Conservation (phyloP, 495 filamentous ascomycete genomes). For the Emericellopsis terricola region DNA sequence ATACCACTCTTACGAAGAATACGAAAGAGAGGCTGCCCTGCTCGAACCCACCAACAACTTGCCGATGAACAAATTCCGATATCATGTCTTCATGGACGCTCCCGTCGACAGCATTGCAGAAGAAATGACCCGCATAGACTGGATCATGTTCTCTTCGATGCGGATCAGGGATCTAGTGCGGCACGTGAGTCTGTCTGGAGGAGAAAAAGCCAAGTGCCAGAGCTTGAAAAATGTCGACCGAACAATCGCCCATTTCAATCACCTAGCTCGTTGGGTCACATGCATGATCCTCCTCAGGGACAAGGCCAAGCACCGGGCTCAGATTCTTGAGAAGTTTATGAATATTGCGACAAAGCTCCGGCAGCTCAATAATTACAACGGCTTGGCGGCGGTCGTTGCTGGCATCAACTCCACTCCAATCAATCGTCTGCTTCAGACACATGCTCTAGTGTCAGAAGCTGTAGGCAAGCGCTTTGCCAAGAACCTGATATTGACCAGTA, state of each 20-base stretch:
- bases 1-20: conserved; percentile 47
- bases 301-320: conserved; percentile 86
- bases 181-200: conserved; percentile 58
- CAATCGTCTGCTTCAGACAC: conserved; percentile 68
- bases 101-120: conserved; percentile 68
- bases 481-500: conserved; percentile 81
- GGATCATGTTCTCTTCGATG: conserved; percentile 93
- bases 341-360: conserved; percentile 65
- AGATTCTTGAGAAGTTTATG: conserved; percentile 90
- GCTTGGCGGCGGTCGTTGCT: conserved; percentile 79
- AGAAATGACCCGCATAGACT: conserved; percentile 89
- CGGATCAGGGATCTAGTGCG: conserved; percentile 86
- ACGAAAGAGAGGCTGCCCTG: conserved; percentile 50
- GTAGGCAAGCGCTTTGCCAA: conserved; percentile 70
- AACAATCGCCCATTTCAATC: conserved; percentile 93
- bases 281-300: conserved; percentile 86
- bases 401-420: conserved; percentile 81
- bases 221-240: conserved; percentile 74
- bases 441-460: conserved; percentile 50
- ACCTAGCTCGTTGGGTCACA: conserved; percentile 76
- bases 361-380: conserved; percentile 91
- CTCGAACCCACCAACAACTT: conserved; percentile 43
- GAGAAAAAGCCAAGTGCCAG: conserved; percentile 58
- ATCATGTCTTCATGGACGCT: conserved; percentile 67
- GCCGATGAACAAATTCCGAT: conserved; percentile 57